Base-by-base conservation (phyloP, 306 rosid species). In the Vigna radiata region DNA sequence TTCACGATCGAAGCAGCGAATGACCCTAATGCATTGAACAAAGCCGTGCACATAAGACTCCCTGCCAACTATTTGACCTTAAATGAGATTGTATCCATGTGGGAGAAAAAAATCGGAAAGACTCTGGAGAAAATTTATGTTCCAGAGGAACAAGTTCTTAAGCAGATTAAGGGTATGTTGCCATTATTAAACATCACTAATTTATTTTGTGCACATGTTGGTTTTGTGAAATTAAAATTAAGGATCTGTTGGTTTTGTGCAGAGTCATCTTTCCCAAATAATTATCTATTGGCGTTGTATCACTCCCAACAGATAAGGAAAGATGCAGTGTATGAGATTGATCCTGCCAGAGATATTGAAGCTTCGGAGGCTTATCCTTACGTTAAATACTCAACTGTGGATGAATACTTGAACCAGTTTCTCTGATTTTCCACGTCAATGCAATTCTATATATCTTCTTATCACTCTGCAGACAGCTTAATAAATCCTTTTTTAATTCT, bases 1-100 rank as follows among this genome's bases (percentile, higher is more conserved):
- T 84, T 61, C 9, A 82, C 86, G 25, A 76, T 82, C 12, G 74
- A 54, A 82, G 84, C 86, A 44, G 88, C 77, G n/a, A 84, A 79
- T 2, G 89, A 85, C 61, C 86, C 86, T 1, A 84, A 80, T 59
- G 80, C 90, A n/a, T 79, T 87, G 79, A 84, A 87, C 86, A 84
- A 87, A 74, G 37, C 75, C 14, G 77, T 87, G 0, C 79, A 82
- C 36, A 1, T 84, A 10, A 76, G 77, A 69, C 90, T 84, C 47
- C 88, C 88, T 1, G 31, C 63, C 0, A 87, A 87, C 50, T 54
- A 79, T 49, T 79, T 87, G 76, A 71, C 81, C 6, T 19, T 61
- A 43, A 79, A 87, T 5, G 83, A 87, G 74, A 18, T 87, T 2
- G 5, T 87, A 0, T 6, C 86, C 21, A 17, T 87, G 59, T 87